phyloP scores from a whole-genome alignment of 2,329 filamentous ascomycete species.

The Davidsoniella neocaledoniae region DNA sequence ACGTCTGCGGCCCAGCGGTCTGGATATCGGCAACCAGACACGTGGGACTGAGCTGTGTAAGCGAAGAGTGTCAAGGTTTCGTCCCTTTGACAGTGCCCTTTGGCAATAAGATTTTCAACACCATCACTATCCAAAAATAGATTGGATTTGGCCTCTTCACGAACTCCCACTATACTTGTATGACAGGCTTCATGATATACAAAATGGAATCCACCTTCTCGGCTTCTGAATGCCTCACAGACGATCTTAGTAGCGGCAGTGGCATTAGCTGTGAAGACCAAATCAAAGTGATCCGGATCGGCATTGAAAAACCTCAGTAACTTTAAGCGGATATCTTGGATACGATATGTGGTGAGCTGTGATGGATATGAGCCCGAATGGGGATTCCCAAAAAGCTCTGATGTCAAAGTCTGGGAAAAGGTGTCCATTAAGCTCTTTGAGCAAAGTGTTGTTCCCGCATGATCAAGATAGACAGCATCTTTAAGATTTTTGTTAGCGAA shows the following conservation, averaged over 20 bases:
- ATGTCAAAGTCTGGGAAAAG: slow-evolving; percentile 37
- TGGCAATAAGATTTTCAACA: slow-evolving; percentile 27
- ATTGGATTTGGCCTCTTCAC: slow-evolving; percentile 36
- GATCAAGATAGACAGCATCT: slow-evolving; percentile 36
- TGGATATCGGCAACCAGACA: slow-evolving; percentile 47
- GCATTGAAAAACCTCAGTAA: slow-evolving; percentile 42
- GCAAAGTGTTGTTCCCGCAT: slow-evolving; percentile 40
- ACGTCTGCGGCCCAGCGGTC: slow-evolving; percentile 33
- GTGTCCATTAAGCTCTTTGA: slow-evolving; percentile 38
- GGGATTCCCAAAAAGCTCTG: slow-evolving; percentile 49
- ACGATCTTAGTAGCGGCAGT: slow-evolving; percentile 47
- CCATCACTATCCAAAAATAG: slow-evolving; percentile 45
- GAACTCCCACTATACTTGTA: slow-evolving; percentile 50
- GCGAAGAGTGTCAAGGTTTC: slow-evolving; percentile 30
- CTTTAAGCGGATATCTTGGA: slow-evolving; percentile 37
- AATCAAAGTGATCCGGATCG: slow-evolving; percentile 39
- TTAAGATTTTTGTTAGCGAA: slow-evolving; percentile 13
- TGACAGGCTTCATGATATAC: slow-evolving; percentile 45
- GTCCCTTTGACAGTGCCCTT: slow-evolving; percentile 16
- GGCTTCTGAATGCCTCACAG: slow-evolving; percentile 37
- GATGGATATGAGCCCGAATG: slow-evolving; percentile 47
- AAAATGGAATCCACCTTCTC: slow-evolving; percentile 35
- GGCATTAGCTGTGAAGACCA: slow-evolving; percentile 45
- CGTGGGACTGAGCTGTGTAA: slow-evolving; percentile 54
- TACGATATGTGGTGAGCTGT: slow-evolving; percentile 36